Evolutionary conservation across 306 rosid genomes (phyloP), one percentile per base, ranked within the genome.

Genomic region (Dryas octopetala): DNA sequence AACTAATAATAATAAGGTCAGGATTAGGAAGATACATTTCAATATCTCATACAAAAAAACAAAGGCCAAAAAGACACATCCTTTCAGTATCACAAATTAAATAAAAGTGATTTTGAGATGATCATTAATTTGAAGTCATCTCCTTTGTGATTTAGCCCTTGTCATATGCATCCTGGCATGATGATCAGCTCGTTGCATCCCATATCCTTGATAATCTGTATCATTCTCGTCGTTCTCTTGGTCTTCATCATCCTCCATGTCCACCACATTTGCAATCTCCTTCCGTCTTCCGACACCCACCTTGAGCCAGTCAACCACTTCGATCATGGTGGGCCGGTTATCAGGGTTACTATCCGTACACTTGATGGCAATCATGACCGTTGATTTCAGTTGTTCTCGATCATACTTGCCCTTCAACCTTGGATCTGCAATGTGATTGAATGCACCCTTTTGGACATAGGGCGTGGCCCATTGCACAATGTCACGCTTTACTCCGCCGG

Each of bases 381-480:
- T 70, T 0, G 68, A 83, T 79, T 81, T 88, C 70, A 90, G 47
- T 15, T 88, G 87, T 2, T 76, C 81, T 45, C 51, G 17, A 48
- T 88, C 81, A 65, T 77, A 88, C 46, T 84, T 86, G 0, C 90
- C 92, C 51, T 85, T 81, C 81, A 92, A 73, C 72, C 79, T 82
- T 46, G 92, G 85, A 78, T 92, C 96, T 0, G 82, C 93, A 9
- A 90, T 81, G 15, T 85, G 86, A 45, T 81, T 75, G n/a, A 83
- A 84, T 9, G 75, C 78, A 54, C 85, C 89, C 74, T 76, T 87
- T 73, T 86, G 84, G 46, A 82, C 80, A 71, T 68, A 84, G 5
- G 97, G 93, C 10, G 88, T 88, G 63, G 40, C 88, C 96, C 97
- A 90, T 74, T 90, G 91, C 78, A 92, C 93, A 80, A 92, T 92